These are phyloP conservation scores for Bipolaris bicolor DNA, from an alignment of 2,329 filamentous ascomycete genomes.

Conservation along the genomic window DNA sequence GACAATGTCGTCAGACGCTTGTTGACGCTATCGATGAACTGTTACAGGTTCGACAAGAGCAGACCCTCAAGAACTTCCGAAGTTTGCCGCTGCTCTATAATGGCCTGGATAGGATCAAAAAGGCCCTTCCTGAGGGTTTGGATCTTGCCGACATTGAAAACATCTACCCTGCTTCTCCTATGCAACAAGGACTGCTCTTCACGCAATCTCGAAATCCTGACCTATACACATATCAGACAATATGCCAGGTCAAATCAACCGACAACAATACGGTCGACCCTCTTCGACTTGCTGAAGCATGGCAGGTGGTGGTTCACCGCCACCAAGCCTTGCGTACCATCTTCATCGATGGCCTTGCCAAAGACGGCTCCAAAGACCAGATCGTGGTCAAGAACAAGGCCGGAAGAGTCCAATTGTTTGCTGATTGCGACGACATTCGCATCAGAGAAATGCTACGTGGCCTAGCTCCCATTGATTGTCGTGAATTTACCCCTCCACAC, in stretches of 20 bases:
- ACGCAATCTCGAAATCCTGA: slow-evolving; percentile 40
- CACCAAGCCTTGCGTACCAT: slow-evolving; percentile 42
- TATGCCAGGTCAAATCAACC: slow-evolving; percentile 36
- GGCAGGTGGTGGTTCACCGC: slow-evolving; percentile 45
- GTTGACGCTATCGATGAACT: slow-evolving; percentile 41
- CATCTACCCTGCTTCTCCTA: slow-evolving; percentile 40
- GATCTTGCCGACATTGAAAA: slow-evolving; percentile 34
- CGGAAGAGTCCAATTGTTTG: slow-evolving; percentile 33
- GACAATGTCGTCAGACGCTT: slow-evolving; percentile 37
- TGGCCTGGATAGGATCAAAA: slow-evolving; percentile 31
- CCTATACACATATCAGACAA: slow-evolving; percentile 40
- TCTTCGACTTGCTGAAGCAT: slow-evolving; percentile 38
- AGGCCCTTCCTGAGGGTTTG: slow-evolving; percentile 26
- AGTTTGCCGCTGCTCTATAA: slow-evolving; percentile 42
- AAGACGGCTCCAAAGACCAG: slow-evolving; percentile 42
- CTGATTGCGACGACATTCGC: slow-evolving; percentile 30
- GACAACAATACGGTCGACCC: slow-evolving; percentile 28
- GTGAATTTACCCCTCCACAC: slow-evolving; percentile 51
- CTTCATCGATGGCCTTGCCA: slow-evolving; percentile 45
- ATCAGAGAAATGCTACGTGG: slow-evolving; percentile 25
- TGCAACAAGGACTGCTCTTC: slow-evolving; percentile 42
- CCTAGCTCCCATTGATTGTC: slow-evolving; percentile 35
- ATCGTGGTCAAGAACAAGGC: slow-evolving; percentile 38
- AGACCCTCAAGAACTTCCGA: slow-evolving; percentile 38
- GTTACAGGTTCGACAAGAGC: slow-evolving; percentile 33